A percentile compares a stretch with the other conserved stretches of the same genome.
phyloP scores from a whole-genome alignment of 2,329 filamentous ascomycete genomes.

The Fusarium bulbicola region DNA sequence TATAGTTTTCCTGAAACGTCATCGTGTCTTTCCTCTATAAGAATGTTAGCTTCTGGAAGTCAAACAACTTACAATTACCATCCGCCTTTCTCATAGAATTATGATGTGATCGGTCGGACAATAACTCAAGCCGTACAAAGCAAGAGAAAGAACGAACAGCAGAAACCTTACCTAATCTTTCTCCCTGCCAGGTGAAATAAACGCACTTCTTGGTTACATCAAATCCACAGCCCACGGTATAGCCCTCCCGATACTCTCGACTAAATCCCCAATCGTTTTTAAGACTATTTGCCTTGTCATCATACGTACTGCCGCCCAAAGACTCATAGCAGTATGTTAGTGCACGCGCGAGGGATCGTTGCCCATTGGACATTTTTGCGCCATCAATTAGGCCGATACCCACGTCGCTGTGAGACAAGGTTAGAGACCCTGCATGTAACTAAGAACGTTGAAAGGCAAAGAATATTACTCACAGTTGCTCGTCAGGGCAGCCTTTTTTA shows the following conservation, averaged over 20 bases:
- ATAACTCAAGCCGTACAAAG: neutral
- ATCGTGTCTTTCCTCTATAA: neutral
- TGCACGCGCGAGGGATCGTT: neutral
- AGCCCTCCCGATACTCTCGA: neutral
- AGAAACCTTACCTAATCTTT: neutral
- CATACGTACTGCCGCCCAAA: neutral
- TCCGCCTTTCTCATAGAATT: accelerated
- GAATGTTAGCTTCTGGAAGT: neutral
- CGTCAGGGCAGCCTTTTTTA: neutral
- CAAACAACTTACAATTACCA: neutral
- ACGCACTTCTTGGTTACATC: neutral
- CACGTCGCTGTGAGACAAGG: neutral
- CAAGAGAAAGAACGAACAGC: neutral
- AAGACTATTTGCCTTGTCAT: neutral
- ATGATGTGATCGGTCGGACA: neutral
- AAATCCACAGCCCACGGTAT: neutral
- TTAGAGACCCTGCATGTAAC: neutral
- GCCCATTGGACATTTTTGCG: neutral
- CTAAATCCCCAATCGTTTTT: neutral
- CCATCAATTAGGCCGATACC: neutral
- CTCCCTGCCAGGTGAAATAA: neutral
- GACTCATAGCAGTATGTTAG: neutral
- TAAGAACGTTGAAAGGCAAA: neutral
- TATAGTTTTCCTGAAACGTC: neutral
- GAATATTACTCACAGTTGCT: neutral